Percentiles rank a stretch among this genome's conserved stretches.
Conservation (phyloP, 495 filamentous ascomycete genomes). For the Bacidia gigantensis region DNA sequence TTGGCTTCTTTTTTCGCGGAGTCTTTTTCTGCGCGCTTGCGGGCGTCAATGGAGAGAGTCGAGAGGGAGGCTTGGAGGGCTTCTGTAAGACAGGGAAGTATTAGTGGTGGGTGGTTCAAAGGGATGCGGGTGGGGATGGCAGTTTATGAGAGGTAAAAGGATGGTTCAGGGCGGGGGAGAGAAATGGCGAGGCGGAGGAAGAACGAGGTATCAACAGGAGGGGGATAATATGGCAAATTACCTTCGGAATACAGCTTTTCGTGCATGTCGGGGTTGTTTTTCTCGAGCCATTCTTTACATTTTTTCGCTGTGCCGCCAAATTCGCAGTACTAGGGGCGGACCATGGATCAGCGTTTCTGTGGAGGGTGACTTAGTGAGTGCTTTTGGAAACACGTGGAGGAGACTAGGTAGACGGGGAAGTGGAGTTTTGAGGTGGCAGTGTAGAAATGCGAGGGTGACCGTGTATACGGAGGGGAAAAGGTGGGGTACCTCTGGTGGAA, state of each 20-base stretch:
- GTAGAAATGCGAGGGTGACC: background rate
- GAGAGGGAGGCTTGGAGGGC: slow-evolving; percentile 69
- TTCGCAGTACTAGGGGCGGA: slow-evolving; percentile 75
- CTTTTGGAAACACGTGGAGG: background rate
- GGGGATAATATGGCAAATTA: slow-evolving; percentile 22
- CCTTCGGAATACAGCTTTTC: slow-evolving; percentile 70
- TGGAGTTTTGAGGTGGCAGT: background rate
- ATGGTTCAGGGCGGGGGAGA: background rate
- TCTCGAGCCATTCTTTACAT: slow-evolving; percentile 88
- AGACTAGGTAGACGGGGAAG: background rate
- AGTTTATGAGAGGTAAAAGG: slow-evolving; percentile 4
- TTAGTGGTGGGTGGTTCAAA: background rate
- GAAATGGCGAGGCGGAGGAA: background rate
- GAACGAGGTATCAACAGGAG: background rate
- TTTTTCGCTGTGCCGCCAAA: slow-evolving; percentile 97
- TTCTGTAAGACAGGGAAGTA: slow-evolving; percentile 36
- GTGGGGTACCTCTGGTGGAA: slow-evolving; percentile 78
- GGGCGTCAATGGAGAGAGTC: slow-evolving; percentile 71
- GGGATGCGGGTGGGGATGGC: background rate
- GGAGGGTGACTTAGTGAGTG: slow-evolving; percentile 11
- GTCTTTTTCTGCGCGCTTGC: slow-evolving; percentile 86
- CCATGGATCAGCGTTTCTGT: slow-evolving; percentile 21
- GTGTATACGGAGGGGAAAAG: too few relatives aligned
- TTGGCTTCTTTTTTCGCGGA: slow-evolving; percentile 89
- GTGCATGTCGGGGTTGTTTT: slow-evolving; percentile 59